phyloP scores from a whole-genome alignment of 345 rosid species.

The Euclidium syriacum region DNA sequence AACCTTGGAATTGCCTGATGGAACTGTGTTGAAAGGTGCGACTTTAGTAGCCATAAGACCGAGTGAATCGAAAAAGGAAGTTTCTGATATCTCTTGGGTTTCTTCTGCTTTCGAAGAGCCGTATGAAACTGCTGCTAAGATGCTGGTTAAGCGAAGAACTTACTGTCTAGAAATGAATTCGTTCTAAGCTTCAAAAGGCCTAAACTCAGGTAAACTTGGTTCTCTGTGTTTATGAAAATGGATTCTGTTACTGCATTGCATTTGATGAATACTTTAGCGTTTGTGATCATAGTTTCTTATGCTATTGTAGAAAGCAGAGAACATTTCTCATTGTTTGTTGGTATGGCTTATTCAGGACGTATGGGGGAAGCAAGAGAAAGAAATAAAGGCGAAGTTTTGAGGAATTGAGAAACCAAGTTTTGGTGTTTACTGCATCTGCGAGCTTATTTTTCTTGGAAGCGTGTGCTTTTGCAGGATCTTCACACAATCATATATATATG shows the following conservation, averaged over 20 bases:
- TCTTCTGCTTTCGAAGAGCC: conserved; percentile 84
- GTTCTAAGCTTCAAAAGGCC: conserved; percentile 39
- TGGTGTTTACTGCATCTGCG: conserved; percentile 26
- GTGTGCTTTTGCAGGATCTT: conserved; percentile 19
- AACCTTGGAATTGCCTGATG: conserved; percentile 68
- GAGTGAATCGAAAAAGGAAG: conserved; percentile 67
- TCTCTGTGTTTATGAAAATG: not conserved
- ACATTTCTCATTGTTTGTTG: not conserved
- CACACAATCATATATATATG: not conserved
- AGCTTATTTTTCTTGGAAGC: conserved; percentile 6
- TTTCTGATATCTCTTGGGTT: conserved; percentile 68
- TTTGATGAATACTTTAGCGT: conserved; percentile 4
- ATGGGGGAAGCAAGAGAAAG: conserved; percentile 16
- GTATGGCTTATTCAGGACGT: not conserved
- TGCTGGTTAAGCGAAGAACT: conserved; percentile 86
- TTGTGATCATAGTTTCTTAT: not conserved
- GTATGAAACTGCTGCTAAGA: conserved; percentile 76
- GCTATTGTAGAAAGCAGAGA: not conserved
- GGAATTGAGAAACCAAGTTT: conserved; percentile 16
- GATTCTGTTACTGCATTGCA: not conserved
- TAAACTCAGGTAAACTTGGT: conserved; percentile 31
- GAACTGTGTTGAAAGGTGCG: conserved; percentile 80
- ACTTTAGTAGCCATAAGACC: conserved; percentile 94
- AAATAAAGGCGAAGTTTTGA: conserved; percentile 7
- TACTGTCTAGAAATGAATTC: conserved; percentile 99